These are phyloP conservation scores for Pyrus pyrifolia DNA, from an alignment of 306 rosid species.

Conservation along the genomic window DNA sequence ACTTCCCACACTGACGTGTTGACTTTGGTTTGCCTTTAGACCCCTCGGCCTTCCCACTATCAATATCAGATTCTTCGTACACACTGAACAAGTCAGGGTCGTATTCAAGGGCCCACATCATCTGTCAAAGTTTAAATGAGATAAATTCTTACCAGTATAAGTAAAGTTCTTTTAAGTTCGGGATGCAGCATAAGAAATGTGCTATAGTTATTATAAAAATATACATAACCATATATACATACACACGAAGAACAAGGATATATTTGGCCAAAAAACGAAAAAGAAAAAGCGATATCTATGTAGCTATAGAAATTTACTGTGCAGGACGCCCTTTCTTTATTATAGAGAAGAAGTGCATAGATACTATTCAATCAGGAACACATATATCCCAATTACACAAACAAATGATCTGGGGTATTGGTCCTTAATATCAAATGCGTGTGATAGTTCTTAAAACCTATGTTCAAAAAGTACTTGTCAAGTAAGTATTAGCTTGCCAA, in stretches of 20 bases:
- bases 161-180: background rate
- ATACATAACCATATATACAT: background rate
- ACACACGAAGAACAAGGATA: background rate
- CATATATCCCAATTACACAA: background rate
- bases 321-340: background rate
- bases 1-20: constrained; percentile 77
- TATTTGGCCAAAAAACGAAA: background rate
- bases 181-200: background rate
- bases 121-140: constrained; percentile 36
- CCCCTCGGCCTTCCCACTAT: constrained; percentile 37
- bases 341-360: background rate
- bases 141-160: background rate
- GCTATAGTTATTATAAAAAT: background rate
- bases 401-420: background rate
- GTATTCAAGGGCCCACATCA: constrained; percentile 99
- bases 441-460: background rate
- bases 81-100: constrained; percentile 64
- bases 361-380: background rate
- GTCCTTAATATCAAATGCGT: background rate
- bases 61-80: constrained; percentile 60
- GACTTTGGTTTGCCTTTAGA: constrained; percentile 67
- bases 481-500: background rate
- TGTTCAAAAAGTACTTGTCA: background rate
- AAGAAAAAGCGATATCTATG: background rate
- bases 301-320: background rate